phyloP scores from a whole-genome alignment of 2,329 filamentous ascomycete genomes.

The Claviceps sp. region DNA sequence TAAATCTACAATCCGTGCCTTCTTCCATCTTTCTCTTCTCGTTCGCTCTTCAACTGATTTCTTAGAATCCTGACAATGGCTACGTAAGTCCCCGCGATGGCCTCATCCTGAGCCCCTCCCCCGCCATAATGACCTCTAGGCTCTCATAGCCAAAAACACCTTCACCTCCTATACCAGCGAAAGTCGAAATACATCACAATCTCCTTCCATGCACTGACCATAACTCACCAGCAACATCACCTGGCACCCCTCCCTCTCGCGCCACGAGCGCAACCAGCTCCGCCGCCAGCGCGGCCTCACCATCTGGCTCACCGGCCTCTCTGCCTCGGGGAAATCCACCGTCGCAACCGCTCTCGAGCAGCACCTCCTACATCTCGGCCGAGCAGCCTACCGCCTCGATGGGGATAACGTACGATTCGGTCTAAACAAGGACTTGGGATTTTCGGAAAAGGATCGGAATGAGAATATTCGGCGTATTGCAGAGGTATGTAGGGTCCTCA shows the following conservation, averaged over 20 bases:
- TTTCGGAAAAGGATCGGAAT: slow-evolving; percentile 82
- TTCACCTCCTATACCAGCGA: too few relatives aligned
- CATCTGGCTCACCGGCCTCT: slow-evolving; percentile 95
- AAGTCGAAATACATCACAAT: too few relatives aligned
- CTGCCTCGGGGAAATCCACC: slow-evolving; percentile 92
- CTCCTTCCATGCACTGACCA: not conserved
- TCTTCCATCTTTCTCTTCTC: not conserved
- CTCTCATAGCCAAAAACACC: not conserved
- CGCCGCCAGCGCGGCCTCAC: slow-evolving; percentile 85
- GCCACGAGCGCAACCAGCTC: slow-evolving; percentile 57
- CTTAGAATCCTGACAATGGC: not conserved
- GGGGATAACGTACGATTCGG: slow-evolving; percentile 98
- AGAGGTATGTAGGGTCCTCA: slow-evolving; percentile 36
- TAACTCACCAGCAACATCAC: slow-evolving; percentile 62
- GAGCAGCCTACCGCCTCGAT: slow-evolving; percentile 84
- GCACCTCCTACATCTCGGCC: slow-evolving; percentile 75
- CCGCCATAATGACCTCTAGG: not conserved
- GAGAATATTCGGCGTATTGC: slow-evolving; percentile 97
- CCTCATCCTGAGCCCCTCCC: too few relatives aligned
- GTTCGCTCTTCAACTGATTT: not conserved
- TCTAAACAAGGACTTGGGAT: slow-evolving; percentile 93
- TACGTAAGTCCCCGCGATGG: not conserved
- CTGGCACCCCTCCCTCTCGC: slow-evolving; percentile 73
- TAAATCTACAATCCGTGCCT: not conserved
- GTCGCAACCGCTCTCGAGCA: slow-evolving; percentile 95